These are phyloP conservation scores for Dactylellina drechsleri DNA, from an alignment of 2,329 filamentous ascomycete genomes.

Conservation along the genomic window DNA sequence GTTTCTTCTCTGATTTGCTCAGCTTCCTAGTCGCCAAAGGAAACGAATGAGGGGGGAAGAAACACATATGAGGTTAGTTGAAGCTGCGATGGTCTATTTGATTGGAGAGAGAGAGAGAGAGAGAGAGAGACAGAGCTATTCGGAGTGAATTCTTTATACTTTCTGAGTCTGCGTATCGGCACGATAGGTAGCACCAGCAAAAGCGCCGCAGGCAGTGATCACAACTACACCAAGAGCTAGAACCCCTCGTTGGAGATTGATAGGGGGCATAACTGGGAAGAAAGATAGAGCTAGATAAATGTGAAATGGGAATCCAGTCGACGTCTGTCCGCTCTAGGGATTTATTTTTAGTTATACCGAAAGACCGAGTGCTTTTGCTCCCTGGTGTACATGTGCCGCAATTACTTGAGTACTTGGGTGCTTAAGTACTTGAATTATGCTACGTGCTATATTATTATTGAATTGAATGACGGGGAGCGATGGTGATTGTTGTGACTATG, in stretches of 20 bases:
- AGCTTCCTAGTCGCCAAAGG: not conserved
- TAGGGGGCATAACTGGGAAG: not conserved
- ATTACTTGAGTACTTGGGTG: too few species aligned
- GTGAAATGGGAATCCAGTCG: not conserved
- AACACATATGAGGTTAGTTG: not conserved
- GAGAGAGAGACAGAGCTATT: not conserved
- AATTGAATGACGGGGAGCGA: too few species aligned
- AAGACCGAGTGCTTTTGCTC: too few species aligned
- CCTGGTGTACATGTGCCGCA: too few species aligned
- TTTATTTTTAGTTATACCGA: too few species aligned
- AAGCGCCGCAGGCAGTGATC: slow-evolving; percentile 43
- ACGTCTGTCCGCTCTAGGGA: not conserved
- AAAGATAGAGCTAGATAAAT: not conserved
- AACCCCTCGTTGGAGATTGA: slow-evolving; percentile 12
- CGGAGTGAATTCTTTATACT: slow-evolving; percentile 8
- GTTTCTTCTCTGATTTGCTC: slow-evolving; percentile 11
- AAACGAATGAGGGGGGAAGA: not conserved
- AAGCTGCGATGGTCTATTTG: too few species aligned
- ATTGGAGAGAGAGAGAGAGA: not conserved
- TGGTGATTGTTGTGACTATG: too few species aligned
- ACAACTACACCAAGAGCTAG: slow-evolving; percentile 28
- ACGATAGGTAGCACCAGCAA: slow-evolving; percentile 30
- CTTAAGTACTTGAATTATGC: too few species aligned
- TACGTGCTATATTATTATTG: too few species aligned
- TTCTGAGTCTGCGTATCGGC: slow-evolving; percentile 25